Evolutionary conservation across 1,284 basidiomycete species (phyloP), one percentile per base, ranked within the genome.

Genomic region (Marasmius fiardii): DNA sequence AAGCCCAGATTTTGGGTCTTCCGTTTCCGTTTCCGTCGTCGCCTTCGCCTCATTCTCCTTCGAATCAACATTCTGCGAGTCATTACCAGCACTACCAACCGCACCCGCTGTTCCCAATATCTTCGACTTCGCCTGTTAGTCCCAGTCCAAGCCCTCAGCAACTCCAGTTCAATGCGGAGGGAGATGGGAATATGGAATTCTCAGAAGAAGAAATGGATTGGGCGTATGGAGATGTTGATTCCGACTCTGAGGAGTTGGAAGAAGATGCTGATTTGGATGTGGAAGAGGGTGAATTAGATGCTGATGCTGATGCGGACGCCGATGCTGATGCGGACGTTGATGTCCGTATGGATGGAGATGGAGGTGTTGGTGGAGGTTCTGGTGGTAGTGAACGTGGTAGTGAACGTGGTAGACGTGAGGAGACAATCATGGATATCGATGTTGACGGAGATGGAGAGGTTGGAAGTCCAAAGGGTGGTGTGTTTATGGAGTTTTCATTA

Each of bases 191-290:
- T 20, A 23, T 23, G 11, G 43, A 44, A 23, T 44, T 44, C 11
- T 23, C 20, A 44, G 43, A 44, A 4, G 47, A 49, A 31, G 47
- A 49, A 26, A 49, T 49, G 47, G 47, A 49, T 12, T 49, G 47
- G 47, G 47, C 47, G 5, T 49, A 8, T 49, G 47, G 47, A 16
- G 47, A 31, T 49, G 47, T 49, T 4, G 47, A 49, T n/a, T 49
- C 47, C 5, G 43, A 44, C 24, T n/a, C n/a, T n/a, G 43, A 44
- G 4, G 43, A 44, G 4, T 8, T 23, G 43, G 47, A 49, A n/a
- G 26, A 33, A 20, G 28, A 33, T n/a, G 33, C 33, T 16, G 47
- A 49, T 33, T 14, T 49, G 1, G 47, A 49, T 6, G 18, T n/a
- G 26, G 26, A 31, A 4, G 28, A 49, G 14, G 23, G 21, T 26